Conservation (phyloP, 2,329 filamentous ascomycete species). For the Rachicladosporium sp. region DNA sequence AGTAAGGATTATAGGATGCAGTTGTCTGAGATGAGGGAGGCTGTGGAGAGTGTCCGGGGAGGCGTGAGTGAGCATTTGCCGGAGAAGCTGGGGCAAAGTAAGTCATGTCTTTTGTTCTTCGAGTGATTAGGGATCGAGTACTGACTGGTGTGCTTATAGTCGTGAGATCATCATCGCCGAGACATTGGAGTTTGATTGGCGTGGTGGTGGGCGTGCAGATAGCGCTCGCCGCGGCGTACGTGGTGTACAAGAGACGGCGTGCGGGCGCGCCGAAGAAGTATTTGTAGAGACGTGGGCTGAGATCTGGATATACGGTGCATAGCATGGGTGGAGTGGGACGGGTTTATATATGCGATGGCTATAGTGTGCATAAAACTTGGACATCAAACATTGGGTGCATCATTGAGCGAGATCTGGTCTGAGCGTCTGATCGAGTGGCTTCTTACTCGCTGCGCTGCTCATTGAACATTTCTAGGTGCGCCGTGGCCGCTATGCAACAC, state of each 20-base stretch:
- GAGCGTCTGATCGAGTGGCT: too few species aligned
- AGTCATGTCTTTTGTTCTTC: conserved; percentile 17
- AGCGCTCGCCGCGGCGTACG: conserved; percentile 54
- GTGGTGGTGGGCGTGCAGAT: conserved; percentile 65
- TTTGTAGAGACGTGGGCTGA: conserved; percentile 43
- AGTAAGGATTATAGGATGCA: conserved; percentile 45
- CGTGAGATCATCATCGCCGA: conserved; percentile 41
- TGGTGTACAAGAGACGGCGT: conserved; percentile 69
- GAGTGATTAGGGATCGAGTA: not conserved
- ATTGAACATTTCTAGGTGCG: too few species aligned
- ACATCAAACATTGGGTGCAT: too few species aligned
- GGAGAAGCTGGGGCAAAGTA: conserved; percentile 37
- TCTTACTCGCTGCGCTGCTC: too few species aligned
- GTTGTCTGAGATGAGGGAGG: conserved; percentile 41
- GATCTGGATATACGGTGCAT: not conserved
- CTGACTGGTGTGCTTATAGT: conserved; percentile 24
- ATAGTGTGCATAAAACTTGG: too few species aligned
- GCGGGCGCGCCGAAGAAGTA: conserved; percentile 81
- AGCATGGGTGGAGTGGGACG: not conserved
- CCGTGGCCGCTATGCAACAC: too few species aligned
- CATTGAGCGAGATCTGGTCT: too few species aligned
- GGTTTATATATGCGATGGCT: not conserved
- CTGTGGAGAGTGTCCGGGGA: conserved; percentile 41
- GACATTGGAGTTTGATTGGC: conserved; percentile 52
- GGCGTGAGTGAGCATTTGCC: conserved; percentile 41